phyloP scores from a whole-genome alignment of 2,329 filamentous ascomycete genomes.

The Trichophyton equinum region DNA sequence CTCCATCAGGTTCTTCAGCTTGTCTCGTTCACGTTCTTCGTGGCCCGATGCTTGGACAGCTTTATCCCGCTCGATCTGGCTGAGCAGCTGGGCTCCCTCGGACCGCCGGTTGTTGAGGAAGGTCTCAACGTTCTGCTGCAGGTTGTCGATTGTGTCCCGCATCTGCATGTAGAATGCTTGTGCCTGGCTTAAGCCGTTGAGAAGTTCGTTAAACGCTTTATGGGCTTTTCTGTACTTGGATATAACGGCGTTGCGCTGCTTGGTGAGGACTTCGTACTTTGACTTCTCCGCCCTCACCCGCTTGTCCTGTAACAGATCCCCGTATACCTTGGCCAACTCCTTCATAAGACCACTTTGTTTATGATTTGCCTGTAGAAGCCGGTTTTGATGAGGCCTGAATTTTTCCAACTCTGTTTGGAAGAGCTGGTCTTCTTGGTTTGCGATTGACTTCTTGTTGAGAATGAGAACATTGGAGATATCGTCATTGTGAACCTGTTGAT shows the following conservation, averaged over 20 bases:
- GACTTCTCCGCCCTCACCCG: conserved; percentile 85
- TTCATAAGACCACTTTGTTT: conserved; percentile 93
- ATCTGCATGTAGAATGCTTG: conserved; percentile 93
- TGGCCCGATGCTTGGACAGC: conserved; percentile 44
- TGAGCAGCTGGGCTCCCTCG: conserved; percentile 80
- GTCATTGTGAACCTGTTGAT: conserved; percentile 71
- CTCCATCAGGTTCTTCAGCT: conserved; percentile 83
- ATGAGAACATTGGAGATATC: conserved; percentile 97
- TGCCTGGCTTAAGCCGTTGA: conserved; percentile 72
- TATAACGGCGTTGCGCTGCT: conserved; percentile 68
- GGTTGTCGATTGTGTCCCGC: conserved; percentile 81
- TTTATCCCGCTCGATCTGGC: conserved; percentile 72
- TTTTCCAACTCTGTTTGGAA: conserved; percentile 98
- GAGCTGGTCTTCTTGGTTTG: conserved; percentile 79
- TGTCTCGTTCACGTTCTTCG: conserved; percentile 74
- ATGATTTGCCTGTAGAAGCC: conserved; percentile 83
- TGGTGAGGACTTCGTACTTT: conserved; percentile 81
- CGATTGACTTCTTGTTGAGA: conserved; percentile 91
- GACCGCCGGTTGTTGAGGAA: conserved; percentile 91
- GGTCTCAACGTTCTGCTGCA: conserved; percentile 89
- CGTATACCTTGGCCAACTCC: conserved; percentile 78
- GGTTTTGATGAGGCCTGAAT: conserved; percentile 82
- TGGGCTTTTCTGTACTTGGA: conserved; percentile 82
- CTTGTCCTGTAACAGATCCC: conserved; percentile 81
- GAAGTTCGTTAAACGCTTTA: conserved; percentile 81